phyloP scores from a whole-genome alignment of 2,329 filamentous ascomycete species.

The Cercospora brassicicola region DNA sequence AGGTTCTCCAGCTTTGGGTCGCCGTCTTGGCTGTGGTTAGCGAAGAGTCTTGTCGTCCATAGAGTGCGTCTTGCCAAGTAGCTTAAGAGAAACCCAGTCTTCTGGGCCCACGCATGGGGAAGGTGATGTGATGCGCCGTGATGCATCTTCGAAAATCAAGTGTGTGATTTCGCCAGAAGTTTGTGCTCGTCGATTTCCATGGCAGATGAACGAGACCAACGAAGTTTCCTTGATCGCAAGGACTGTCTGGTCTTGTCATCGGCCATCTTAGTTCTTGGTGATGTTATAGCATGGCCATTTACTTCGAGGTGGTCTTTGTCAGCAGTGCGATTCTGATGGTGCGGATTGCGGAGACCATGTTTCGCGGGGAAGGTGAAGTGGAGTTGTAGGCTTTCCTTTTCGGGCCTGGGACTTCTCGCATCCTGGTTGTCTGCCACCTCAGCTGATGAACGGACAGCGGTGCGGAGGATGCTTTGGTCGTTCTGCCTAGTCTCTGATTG shows the following conservation, averaged over 20 bases:
- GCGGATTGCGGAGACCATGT: not conserved
- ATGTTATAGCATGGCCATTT: not conserved
- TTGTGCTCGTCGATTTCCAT: not conserved
- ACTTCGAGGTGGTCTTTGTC: not conserved
- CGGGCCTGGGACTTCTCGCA: not conserved
- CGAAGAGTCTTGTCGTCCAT: conserved; percentile 1
- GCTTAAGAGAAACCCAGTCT: not conserved
- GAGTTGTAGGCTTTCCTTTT: not conserved
- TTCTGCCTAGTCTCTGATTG: not conserved
- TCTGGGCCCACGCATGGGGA: not conserved
- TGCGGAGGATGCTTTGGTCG: not conserved
- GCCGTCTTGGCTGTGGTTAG: not conserved
- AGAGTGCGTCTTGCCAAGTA: not conserved
- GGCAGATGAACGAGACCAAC: not conserved
- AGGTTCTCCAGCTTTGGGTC: not conserved
- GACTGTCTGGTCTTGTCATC: not conserved
- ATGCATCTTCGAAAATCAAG: not conserved
- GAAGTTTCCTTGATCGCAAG: not conserved
- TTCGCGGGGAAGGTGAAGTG: not conserved
- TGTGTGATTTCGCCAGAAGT: not conserved
- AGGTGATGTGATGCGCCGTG: not conserved
- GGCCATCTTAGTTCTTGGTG: not conserved
- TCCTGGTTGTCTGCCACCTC: not conserved
- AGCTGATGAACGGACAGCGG: not conserved
- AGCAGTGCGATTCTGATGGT: not conserved